These are phyloP conservation scores for Agaricus sinodeliciosus DNA, from an alignment of 768 basidiomycete species.

Conservation along the genomic window DNA sequence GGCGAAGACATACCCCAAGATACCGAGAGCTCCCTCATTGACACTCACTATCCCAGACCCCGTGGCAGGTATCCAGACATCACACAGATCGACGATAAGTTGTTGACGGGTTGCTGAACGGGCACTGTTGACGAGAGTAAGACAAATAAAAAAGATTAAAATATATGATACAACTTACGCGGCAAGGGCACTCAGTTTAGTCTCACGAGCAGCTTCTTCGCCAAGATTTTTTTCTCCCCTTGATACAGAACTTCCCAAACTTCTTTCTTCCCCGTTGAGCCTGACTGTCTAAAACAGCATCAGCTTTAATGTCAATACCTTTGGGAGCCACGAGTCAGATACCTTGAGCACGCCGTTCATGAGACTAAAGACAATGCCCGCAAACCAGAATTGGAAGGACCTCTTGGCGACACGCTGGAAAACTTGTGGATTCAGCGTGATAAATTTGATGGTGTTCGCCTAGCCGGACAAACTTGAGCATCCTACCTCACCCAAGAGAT, in stretches of 20 bases:
- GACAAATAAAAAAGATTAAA: background rate
- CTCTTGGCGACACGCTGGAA: constrained; percentile 53
- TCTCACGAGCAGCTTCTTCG: constrained; percentile 58
- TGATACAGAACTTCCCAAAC: constrained; percentile 35
- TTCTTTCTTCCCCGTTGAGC: constrained; percentile 53
- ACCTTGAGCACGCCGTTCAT: constrained; percentile 67
- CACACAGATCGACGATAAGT: constrained; percentile 77
- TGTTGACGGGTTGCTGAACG: constrained; percentile 67
- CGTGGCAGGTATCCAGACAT: constrained; percentile 87
- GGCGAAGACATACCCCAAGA: constrained; percentile 59
- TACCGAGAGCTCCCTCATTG: constrained; percentile 81
- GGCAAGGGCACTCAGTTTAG: constrained; percentile 50
- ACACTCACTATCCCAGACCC: constrained; percentile 68
- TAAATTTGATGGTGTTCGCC: constrained; percentile 65
- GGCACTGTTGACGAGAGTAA: constrained; percentile 33
- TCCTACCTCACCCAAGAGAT: background rate
- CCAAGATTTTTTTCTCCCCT: constrained; percentile 65
- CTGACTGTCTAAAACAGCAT: constrained; percentile 41
- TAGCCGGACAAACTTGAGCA: constrained; percentile 19
- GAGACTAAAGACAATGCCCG: constrained; percentile 80
- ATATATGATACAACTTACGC: constrained; percentile 31
- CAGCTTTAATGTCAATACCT: background rate
- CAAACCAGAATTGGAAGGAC: constrained; percentile 83
- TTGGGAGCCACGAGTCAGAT: constrained; percentile 1
- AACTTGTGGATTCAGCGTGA: constrained; percentile 52